phyloP scores from a whole-genome alignment of 2,329 filamentous ascomycete species.

The Phyllosticta ampelicida region DNA sequence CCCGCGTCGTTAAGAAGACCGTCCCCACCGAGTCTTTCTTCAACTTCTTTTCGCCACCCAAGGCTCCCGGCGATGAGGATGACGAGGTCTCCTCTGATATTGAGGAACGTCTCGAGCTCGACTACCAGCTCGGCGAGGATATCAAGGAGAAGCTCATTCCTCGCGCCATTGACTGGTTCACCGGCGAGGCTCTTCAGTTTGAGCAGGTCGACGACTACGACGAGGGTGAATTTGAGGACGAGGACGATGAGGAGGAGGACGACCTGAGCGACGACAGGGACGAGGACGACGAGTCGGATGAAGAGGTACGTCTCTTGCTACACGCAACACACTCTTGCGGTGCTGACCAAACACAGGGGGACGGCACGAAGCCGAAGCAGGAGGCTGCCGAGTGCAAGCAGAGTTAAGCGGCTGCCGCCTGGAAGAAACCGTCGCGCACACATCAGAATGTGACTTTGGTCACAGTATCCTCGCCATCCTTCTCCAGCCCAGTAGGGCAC shows the following conservation, averaged over 20 bases:
- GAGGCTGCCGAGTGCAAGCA: constrained; percentile 36
- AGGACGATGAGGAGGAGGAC: constrained; percentile 87
- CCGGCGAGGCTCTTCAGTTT: constrained; percentile 90
- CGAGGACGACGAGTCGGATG: constrained; percentile 49
- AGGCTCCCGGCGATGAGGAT: constrained; percentile 67
- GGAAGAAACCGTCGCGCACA: constrained; percentile 1
- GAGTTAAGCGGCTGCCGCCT: constrained; percentile 21
- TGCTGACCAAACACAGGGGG: constrained; percentile 20
- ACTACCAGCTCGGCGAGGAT: constrained; percentile 97
- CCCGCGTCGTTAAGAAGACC: constrained; percentile 96
- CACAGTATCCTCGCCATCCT: constrained; percentile 1
- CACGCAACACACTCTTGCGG: neutral
- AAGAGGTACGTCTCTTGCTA: constrained; percentile 19
- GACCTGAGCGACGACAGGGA: constrained; percentile 72
- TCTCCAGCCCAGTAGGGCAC: constrained; percentile 1
- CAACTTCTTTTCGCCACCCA: constrained; percentile 97
- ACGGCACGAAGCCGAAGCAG: constrained; percentile 34
- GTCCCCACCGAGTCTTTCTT: constrained; percentile 95
- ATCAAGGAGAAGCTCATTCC: constrained; percentile 99
- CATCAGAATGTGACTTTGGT: constrained; percentile 2
- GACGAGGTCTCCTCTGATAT: constrained; percentile 77
- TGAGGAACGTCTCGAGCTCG: constrained; percentile 92
- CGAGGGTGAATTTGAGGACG: constrained; percentile 74
- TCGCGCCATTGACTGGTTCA: constrained; percentile 98
- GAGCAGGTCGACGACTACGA: constrained; percentile 86